Conservation (phyloP, 306 rosid genomes). For the Cotoneaster glaucophyllus region DNA sequence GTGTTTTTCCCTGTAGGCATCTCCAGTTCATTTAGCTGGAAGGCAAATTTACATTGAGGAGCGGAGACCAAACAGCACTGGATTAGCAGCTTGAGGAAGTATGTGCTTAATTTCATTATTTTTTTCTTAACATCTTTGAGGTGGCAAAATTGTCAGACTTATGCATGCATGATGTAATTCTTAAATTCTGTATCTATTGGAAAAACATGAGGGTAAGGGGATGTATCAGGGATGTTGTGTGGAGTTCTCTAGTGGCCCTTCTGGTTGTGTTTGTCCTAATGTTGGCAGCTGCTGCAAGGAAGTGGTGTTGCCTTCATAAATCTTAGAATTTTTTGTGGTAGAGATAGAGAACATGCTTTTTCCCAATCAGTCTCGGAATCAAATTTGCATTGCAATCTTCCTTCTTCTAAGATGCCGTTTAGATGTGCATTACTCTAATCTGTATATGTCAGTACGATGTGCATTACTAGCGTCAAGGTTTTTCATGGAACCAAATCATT, state of each 20-base stretch:
- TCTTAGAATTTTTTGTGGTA: not conserved
- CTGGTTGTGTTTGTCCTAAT: not conserved
- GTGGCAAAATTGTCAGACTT: not conserved
- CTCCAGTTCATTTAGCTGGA: slow-evolving; percentile 30
- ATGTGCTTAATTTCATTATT: slow-evolving; percentile 22
- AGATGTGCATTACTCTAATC: not conserved
- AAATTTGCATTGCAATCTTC: too few species aligned
- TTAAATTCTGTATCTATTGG: not conserved
- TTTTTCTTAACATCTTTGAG: not conserved
- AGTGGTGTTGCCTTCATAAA: not conserved
- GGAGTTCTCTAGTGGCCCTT: not conserved
- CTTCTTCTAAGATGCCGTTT: too few species aligned
- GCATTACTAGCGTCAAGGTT: not conserved
- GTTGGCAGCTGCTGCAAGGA: too few species aligned
- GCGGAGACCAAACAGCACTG: slow-evolving; percentile 74
- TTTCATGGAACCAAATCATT: not conserved
- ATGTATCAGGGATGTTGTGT: not conserved
- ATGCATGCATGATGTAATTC: not conserved
- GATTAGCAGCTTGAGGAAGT: slow-evolving; percentile 66
- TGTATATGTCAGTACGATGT: not conserved
- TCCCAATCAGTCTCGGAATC: too few species aligned
- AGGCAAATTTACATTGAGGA: slow-evolving; percentile 85
- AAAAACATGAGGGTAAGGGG: not conserved
- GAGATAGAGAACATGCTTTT: too few species aligned
- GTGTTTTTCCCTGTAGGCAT: slow-evolving; percentile 50